Evolutionary conservation across 2,329 filamentous ascomycete genomes (phyloP), one percentile per base, ranked within the genome.

Genomic region (Lomentospora prolificans): DNA sequence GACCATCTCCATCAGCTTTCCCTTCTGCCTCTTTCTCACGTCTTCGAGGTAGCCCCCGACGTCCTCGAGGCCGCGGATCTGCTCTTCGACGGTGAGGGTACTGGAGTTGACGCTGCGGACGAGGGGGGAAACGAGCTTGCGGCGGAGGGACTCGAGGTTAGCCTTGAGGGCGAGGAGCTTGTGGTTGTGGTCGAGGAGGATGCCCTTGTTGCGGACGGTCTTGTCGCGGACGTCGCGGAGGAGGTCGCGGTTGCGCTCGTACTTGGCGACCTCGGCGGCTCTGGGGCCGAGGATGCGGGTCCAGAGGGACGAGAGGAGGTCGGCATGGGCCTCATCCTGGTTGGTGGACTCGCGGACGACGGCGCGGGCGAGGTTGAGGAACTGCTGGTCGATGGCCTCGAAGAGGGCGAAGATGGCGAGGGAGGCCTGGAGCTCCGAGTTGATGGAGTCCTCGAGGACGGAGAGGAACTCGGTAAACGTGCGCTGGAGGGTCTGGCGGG

Each of bases 381-480:
- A 96, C 67, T 95, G 90, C 55, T 84, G 81, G 71, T 97, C 92
- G 62, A 96, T 90, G 58, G 85, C 82, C 67, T 96, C 90, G 69
- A 96, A 96, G n/a, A 96, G 83, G 3, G 82, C 82, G 68, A 96
- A 95, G 12, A 96, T 81, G 1, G 84, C 81, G 1, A 90, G 81
- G 41, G 86, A 87, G 70, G 92, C 86, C 55, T 85, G 84, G 19
- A 96, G 77, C 70, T 97, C 91, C 61, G 81, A 86, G 63, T 86
- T 83, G 67, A 96, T 95, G 58, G 88, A 87, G 60, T 96, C 90
- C 72, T 97, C 92, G 22, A 96, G 82, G 0, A 94, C 88, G 33
- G 81, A 79, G 39, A 97, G 79, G 64, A 96, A 92, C 67, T 95
- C 89, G 66, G 85, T 85, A 66, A 95, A 96, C 10, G 91, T 91